Conservation (phyloP, 2,329 filamentous ascomycete species). For the Graphilbum fragrans region DNA sequence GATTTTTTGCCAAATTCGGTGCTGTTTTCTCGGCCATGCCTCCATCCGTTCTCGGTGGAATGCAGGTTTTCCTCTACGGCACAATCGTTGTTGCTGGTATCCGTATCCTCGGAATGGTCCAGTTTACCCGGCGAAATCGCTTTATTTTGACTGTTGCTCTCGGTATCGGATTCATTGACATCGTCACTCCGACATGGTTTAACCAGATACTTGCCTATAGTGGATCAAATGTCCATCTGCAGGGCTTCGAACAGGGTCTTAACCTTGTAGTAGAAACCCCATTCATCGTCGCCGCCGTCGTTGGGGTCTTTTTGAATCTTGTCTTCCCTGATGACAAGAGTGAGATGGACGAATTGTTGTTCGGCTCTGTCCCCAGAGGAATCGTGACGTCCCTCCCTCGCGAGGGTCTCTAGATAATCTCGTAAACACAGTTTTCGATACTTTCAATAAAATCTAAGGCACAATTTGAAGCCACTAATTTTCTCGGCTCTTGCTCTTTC, state of each 20-base stretch:
- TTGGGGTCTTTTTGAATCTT: slow-evolving; percentile 29
- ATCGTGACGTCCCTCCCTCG: no score
- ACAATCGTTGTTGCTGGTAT: slow-evolving; percentile 55
- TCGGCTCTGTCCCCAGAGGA: no score
- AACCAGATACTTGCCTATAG: slow-evolving; percentile 22
- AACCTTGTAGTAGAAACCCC: slow-evolving; percentile 27
- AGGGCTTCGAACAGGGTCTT: slow-evolving; percentile 26
- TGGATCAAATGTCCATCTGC: slow-evolving; percentile 21
- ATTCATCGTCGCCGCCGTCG: slow-evolving; percentile 27
- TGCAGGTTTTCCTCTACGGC: slow-evolving; percentile 53
- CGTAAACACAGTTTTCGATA: no score
- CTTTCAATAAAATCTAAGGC: no score
- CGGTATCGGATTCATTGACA: slow-evolving; percentile 42
- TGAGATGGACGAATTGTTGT: slow-evolving; percentile 8
- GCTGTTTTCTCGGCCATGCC: slow-evolving; percentile 57
- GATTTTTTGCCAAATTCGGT: slow-evolving; percentile 59
- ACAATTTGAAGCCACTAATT: no score
- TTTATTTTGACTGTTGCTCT: slow-evolving; percentile 50
- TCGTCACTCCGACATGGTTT: slow-evolving; percentile 27
- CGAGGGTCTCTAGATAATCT: no score
- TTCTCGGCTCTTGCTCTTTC: no score
- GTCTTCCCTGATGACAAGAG: slow-evolving; percentile 19
- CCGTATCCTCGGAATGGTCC: slow-evolving; percentile 49
- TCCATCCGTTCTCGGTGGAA: slow-evolving; percentile 29
- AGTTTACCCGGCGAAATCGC: slow-evolving; percentile 52